Conservation (phyloP, 192 early-diverging fungal genomes). For the Backusella mclennaniae region DNA sequence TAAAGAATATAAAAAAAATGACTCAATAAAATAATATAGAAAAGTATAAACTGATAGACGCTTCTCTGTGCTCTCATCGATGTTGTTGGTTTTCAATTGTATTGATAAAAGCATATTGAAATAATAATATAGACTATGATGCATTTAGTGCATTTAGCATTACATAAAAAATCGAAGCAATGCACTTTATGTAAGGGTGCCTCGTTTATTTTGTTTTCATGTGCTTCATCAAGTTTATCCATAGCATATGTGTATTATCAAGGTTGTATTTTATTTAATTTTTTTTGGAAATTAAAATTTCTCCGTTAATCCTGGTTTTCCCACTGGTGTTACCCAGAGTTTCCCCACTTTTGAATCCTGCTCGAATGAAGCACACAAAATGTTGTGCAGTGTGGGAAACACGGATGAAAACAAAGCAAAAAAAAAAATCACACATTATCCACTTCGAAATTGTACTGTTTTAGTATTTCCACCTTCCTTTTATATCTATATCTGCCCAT, state of each 20-base stretch:
- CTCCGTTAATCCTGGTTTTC: background rate
- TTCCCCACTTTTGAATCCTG: background rate
- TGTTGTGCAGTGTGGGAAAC: background rate
- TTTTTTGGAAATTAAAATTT: background rate
- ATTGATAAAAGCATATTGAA: too few relatives aligned
- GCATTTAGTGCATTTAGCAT: too few relatives aligned
- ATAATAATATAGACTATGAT: too few relatives aligned
- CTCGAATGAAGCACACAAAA: background rate
- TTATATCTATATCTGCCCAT: background rate
- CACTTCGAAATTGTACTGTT: background rate
- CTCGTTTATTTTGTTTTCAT: too few relatives aligned
- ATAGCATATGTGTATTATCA: background rate
- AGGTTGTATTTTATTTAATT: background rate
- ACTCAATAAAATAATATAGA: too few relatives aligned
- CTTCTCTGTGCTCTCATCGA: too few relatives aligned
- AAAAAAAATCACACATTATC: conserved; percentile 2
- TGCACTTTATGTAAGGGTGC: too few relatives aligned
- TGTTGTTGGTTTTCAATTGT: too few relatives aligned
- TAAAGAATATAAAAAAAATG: too few relatives aligned
- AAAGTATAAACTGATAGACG: too few relatives aligned
- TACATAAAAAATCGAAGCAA: too few relatives aligned
- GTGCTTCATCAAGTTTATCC: background rate
- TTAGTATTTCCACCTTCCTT: background rate
- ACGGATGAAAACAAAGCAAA: background rate
- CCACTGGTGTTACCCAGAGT: background rate